These are phyloP conservation scores for Fusarium acutatum DNA, from an alignment of 2,329 filamentous ascomycete species.

Conservation along the genomic window DNA sequence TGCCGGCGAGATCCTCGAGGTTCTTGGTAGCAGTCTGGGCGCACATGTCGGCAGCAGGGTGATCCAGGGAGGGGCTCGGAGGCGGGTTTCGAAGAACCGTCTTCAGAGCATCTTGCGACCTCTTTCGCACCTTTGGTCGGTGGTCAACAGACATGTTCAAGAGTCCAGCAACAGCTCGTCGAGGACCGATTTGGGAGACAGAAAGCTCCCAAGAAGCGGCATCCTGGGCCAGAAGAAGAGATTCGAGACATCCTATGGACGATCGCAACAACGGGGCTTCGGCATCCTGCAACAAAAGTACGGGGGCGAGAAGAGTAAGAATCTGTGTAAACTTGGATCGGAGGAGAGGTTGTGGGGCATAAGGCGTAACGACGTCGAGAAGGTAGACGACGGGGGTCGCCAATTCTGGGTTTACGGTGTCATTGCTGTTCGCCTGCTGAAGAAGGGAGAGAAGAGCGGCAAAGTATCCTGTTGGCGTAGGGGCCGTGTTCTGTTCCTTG, in stretches of 20 bases:
- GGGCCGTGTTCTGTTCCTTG: slow-evolving; percentile 83
- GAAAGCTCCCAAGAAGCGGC: slow-evolving; percentile 86
- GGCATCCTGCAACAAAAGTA: slow-evolving; percentile 79
- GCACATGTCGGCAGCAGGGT: slow-evolving; percentile 95
- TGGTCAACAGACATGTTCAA: slow-evolving; percentile 86
- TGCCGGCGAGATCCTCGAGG: slow-evolving; percentile 75
- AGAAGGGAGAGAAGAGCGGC: slow-evolving; percentile 92
- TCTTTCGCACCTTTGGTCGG: slow-evolving; percentile 91
- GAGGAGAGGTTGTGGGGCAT: slow-evolving; percentile 84
- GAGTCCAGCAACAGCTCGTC: slow-evolving; percentile 86
- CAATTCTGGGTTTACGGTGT: slow-evolving; percentile 80
- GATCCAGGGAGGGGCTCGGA: slow-evolving; percentile 90
- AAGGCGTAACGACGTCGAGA: slow-evolving; percentile 89
- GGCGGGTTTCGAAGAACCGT: slow-evolving; percentile 86
- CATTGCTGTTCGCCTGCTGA: slow-evolving; percentile 74
- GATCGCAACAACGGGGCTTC: slow-evolving; percentile 88
- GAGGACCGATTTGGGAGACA: slow-evolving; percentile 82
- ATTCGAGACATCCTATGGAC: slow-evolving; percentile 92
- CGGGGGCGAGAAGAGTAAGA: slow-evolving; percentile 83
- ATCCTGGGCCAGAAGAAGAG: slow-evolving; percentile 90
- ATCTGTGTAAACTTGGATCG: slow-evolving; percentile 96
- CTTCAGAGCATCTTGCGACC: slow-evolving; percentile 87
- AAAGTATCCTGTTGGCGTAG: slow-evolving; percentile 91
- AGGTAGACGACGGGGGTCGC: slow-evolving; percentile 91
- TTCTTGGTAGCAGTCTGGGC: slow-evolving; percentile 88